phyloP scores from a whole-genome alignment of 176 grass and related monocot genomes.

The Echinochloa phyllopogon region DNA sequence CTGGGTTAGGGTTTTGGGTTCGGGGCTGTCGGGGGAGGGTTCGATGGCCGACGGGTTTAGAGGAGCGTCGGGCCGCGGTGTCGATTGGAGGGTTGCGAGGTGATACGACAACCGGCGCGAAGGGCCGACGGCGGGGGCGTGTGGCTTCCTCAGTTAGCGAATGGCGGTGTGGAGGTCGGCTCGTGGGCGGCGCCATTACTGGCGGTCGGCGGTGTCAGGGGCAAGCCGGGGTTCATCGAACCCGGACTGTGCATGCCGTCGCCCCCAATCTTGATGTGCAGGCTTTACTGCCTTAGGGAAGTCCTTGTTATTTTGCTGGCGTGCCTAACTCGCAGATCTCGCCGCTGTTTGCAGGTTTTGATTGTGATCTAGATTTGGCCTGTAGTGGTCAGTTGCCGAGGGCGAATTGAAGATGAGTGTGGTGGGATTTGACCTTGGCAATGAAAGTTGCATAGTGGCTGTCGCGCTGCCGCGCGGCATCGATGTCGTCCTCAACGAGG shows the following conservation, averaged over 20 bases:
- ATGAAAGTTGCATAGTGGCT: conserved; percentile 90
- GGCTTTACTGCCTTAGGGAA: too few species aligned
- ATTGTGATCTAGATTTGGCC: conserved; percentile 35
- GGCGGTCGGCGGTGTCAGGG: too few species aligned
- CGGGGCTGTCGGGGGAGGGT: neutral
- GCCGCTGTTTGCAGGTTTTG: conserved; percentile 26
- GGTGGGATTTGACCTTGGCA: conserved; percentile 90
- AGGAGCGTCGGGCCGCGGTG: too few species aligned
- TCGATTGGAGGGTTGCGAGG: too few species aligned
- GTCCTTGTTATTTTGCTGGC: neutral
- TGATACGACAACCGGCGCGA: too few species aligned
- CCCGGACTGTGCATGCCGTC: neutral
- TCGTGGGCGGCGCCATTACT: too few species aligned
- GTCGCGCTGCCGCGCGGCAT: conserved; percentile 88
- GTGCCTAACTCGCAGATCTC: conserved; percentile 39
- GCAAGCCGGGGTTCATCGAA: too few species aligned
- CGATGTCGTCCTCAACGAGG: conserved; percentile 90
- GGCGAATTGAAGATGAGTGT: conserved; percentile 68
- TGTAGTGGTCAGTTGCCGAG: neutral
- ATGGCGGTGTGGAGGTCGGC: too few species aligned
- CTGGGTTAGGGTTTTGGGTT: neutral
- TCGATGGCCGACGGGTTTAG: too few species aligned
- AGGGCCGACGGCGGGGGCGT: too few species aligned
- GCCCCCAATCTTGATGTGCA: too few species aligned
- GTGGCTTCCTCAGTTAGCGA: too few species aligned